phyloP scores from a whole-genome alignment of 176 grass and related monocot genomes.

The Oropetium thomaeum region DNA sequence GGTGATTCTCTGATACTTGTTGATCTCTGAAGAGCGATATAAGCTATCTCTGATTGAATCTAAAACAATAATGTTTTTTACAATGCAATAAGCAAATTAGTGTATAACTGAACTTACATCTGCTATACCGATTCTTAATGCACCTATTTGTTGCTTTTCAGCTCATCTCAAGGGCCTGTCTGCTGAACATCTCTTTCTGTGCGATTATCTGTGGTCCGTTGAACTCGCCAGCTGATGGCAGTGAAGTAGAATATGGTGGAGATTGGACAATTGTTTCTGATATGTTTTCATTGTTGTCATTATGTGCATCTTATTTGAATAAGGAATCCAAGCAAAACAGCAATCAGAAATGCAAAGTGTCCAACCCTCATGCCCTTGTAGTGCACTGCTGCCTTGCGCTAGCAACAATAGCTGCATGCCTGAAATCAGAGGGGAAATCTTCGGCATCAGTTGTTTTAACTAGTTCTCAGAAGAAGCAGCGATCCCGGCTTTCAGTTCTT shows the following conservation, averaged over 20 bases:
- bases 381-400: constrained; percentile 74
- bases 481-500: constrained; percentile 67
- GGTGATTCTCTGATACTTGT: constrained; percentile 43
- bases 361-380: constrained; percentile 72
- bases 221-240: constrained; percentile 42
- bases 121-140: constrained; percentile 18
- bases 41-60: background rate
- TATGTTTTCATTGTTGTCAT: constrained; percentile 71
- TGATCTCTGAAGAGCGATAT: background rate
- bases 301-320: constrained; percentile 80
- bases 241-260: constrained; percentile 61
- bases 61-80: background rate
- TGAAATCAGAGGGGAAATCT: constrained; percentile 52
- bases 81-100: background rate
- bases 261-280: constrained; percentile 83
- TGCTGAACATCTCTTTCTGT: constrained; percentile 58
- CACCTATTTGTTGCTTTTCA: constrained; percentile 49
- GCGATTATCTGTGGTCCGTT: constrained; percentile 48
- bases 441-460: constrained; percentile 63
- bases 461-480: constrained; percentile 59
- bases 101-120: background rate
- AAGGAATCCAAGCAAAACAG: constrained; percentile 70
- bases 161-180: constrained; percentile 87
- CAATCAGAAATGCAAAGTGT: constrained; percentile 78
- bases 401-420: constrained; percentile 53